phyloP scores from a whole-genome alignment of 2,329 filamentous ascomycete genomes.

The Hypoxylon sp. region DNA sequence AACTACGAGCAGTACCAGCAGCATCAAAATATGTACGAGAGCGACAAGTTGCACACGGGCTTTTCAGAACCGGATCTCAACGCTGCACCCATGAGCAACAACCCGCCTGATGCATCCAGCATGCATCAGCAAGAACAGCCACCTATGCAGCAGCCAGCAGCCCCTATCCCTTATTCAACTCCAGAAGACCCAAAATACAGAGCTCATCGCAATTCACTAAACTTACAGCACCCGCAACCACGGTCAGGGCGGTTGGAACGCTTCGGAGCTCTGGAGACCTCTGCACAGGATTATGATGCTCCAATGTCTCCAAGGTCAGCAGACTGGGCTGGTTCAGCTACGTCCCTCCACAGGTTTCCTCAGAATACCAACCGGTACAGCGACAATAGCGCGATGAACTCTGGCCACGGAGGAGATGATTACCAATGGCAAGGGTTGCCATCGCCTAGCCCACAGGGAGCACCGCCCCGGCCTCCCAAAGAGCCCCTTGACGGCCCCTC shows the following conservation, averaged over 20 bases:
- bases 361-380: constrained; percentile 65
- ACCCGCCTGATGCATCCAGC: constrained; percentile 42
- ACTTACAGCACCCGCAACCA: constrained; percentile 84
- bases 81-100: constrained; percentile 48
- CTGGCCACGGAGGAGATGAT: constrained; percentile 59
- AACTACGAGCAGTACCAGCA: constrained; percentile 75
- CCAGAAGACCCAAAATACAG: constrained; percentile 83
- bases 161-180: constrained; percentile 68
- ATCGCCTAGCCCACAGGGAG: constrained; percentile 60
- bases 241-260: constrained; percentile 80
- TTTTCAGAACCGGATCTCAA: constrained; percentile 68
- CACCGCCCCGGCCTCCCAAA: constrained; percentile 73
- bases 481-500: constrained; percentile 67
- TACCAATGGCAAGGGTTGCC: constrained; percentile 57
- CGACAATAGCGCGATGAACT: constrained; percentile 58
- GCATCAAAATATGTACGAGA: constrained; percentile 68
- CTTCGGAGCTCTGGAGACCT: constrained; percentile 80
- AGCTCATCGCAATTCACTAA: constrained; percentile 84
- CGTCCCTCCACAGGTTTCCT: constrained; percentile 69
- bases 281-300: constrained; percentile 77
- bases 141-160: constrained; percentile 57
- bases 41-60: constrained; percentile 72
- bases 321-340: constrained; percentile 74
- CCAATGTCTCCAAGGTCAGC: constrained; percentile 72
- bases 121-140: constrained; percentile 39